Base-by-base conservation (phyloP, 495 filamentous ascomycete species). In the Immersiella caudata region DNA sequence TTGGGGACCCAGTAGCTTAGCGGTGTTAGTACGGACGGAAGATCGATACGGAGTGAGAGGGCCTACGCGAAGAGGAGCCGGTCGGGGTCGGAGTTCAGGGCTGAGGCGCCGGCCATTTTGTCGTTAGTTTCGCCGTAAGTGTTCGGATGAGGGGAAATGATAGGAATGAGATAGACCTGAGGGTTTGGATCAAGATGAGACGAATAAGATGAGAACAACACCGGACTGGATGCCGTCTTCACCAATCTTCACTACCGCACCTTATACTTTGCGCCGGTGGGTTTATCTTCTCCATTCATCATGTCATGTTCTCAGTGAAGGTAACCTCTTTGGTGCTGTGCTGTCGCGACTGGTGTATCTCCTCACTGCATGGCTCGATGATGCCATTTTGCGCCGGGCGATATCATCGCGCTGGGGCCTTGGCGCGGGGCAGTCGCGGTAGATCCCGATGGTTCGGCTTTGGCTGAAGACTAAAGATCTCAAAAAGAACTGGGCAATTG, bases 1-100 rank as follows among this genome's bases (percentile, higher is more conserved):
- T 83, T 83, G 49, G 81, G 81, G 18, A 83, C 81, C 81, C 81
- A 83, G 75, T 82, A 84, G 18, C 75, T 78, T n/a, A n/a, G n/a
- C n/a, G n/a, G 40, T 60, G 20, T 40, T 40, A n/a, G n/a, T n/a
- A n/a, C n/a, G n/a, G n/a, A n/a, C n/a, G n/a, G n/a, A n/a, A n/a
- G n/a, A n/a, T n/a, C n/a, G n/a, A n/a, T n/a, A 20, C 0, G 51
- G 9, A 22, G 25, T n/a, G 35, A 20, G 40, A 22, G 25, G 33
- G 22, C 71, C 29, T 66, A 73, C 71, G 71, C 71, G 55, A 73
- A 73, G 12, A 71, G 56, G 33, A 73, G 69, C 57, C 69, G 55
- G 4, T 69, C 62, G 0, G 71, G 71, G 61, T 71, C 69, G 64
- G 46, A 64, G 66, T 65, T 68, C 46, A 71, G 63, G 35, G 51